Evolutionary conservation across 108 stramenopile species (phyloP).

Genomic region (Cyclotella distinguenda): DNA sequence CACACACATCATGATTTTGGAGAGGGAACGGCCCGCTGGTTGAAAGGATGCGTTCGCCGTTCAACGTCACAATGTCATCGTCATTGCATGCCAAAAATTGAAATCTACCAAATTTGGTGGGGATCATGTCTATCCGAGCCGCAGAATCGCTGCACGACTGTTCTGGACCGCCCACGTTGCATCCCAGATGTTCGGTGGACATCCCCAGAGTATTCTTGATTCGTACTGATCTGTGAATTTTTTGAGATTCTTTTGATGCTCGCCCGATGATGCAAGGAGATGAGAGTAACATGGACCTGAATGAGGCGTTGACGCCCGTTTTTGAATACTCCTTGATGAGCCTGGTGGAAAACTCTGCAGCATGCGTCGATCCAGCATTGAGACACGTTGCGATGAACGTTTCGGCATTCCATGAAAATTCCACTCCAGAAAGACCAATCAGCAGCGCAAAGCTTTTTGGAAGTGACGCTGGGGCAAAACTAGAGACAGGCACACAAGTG

Average conservation of each 20-base stretch:
- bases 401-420: conserved; percentile 67
- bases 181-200: conserved; percentile 68
- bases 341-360: neutral
- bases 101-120: conserved; percentile 57
- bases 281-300: conserved; percentile 65
- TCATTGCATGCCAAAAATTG: conserved; percentile 60
- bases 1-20: conserved; percentile 70
- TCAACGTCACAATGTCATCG: conserved; percentile 81
- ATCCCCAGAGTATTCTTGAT: conserved; percentile 56
- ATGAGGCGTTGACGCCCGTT: conserved; percentile 58
- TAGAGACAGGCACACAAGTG: too few species aligned
- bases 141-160: conserved; percentile 65
- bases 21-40: conserved; percentile 74
- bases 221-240: conserved; percentile 36
- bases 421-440: conserved; percentile 56
- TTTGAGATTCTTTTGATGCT: conserved; percentile 48
- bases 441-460: conserved; percentile 58
- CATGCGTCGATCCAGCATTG: conserved; percentile 30
- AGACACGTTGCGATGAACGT: conserved; percentile 45
- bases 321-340: conserved; percentile 53
- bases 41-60: conserved; percentile 67
- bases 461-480: conserved; percentile 15
- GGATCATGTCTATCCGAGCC: conserved; percentile 64
- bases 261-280: conserved; percentile 61
- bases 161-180: conserved; percentile 74